Base-by-base conservation (phyloP, 495 filamentous ascomycete species). In the Mytilinidion resinicola region DNA sequence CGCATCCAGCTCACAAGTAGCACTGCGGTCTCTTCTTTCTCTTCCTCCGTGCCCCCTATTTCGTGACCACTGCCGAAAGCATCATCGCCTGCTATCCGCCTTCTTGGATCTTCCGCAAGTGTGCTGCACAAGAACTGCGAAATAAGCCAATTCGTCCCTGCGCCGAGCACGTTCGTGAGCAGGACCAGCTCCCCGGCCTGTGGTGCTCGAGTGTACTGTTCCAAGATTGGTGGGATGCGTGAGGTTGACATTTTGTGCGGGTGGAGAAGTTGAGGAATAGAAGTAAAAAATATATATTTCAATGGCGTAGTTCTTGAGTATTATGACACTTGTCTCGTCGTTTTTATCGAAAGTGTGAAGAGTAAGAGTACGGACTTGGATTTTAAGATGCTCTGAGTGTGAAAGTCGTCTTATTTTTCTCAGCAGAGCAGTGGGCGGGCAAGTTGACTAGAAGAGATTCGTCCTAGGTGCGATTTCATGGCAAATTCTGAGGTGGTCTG, bases 1-100 rank as follows among this genome's bases (percentile, higher is more conserved):
- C 87, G 80, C 72, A 95, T 73, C 71, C 85, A 96, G 73, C 86
- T 90, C 59, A 91, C 82, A 0, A 96, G 73, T 14, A 96, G 73
- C 4, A 97, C 83, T n/a, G 11, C 51, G 0, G 15, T 38, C 11
- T 53, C 58, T 77, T 76, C 39, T 12, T 48, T 1, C 52, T 50
- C n/a, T 35, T 37, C 2, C 37, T 34, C 37, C 17, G 1, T 25
- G 11, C 15, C 14, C 0, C 6, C 14, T 7, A 1, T 15, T 36
- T n/a, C 20, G 21, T 37, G 15, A 6, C 38, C 41, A 36, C 33
- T 15, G 0, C 7, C 57, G 6, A 42, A 25, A n/a, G 34, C 42
- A 37, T 51, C 35, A 25, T n/a, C 20, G 8, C 6, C 41, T 17
- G 2, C 39, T 48, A 9, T 12, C 21, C 15, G 17, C 12, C 8